Evolutionary conservation across 208 protist genomes (phyloP), one percentile per base, ranked within the genome.

Genomic region (Leishmania major): DNA sequence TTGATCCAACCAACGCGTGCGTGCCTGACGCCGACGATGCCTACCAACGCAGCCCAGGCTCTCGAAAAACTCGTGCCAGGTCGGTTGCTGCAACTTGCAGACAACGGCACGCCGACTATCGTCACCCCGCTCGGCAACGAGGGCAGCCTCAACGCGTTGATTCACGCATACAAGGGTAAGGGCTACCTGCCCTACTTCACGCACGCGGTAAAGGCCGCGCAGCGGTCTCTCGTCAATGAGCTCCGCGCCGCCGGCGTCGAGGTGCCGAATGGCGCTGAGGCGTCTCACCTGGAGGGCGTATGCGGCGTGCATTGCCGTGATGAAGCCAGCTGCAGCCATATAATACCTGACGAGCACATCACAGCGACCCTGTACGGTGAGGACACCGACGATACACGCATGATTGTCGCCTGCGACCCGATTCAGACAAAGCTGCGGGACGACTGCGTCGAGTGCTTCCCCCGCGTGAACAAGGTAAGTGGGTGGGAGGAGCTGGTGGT

Each of bases 381-480:
- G 35, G 60, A 45, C 25, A 64, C 73, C 1, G 13, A 78, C n/a
- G 51, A 57, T 17, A 11, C n/a, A n/a, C 75, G 76, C 76, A 81
- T 53, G 49, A 71, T 81, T 35, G 71, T 85, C 25, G 75, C 76
- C 10, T 85, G 81, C 75, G 75, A 85, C 37, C 75, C 76, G 17
- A 60, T 77, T 17, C 75, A 81, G 31, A 77, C 81, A 25, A 77
- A 77, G 19, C 49, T 85, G 19, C 76, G 81, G 22, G 81, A 85
- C 28, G 81, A 85, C 81, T 73, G 76, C 37, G 37, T 77, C 55
- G 81, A 85, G 57, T 85, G 76, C 57, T 77, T 81, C 55, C 81
- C 81, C 6, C 70, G 76, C 35, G 49, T 69, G 28, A 59, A 57
- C 62, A 37, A 51, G 57, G 17, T n/a, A 22, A 51, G 2, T 2